A percentile compares a stretch with the other conserved stretches of the same genome.
phyloP scores from a whole-genome alignment of 768 basidiomycete genomes.

The Scleroderma citrinum region DNA sequence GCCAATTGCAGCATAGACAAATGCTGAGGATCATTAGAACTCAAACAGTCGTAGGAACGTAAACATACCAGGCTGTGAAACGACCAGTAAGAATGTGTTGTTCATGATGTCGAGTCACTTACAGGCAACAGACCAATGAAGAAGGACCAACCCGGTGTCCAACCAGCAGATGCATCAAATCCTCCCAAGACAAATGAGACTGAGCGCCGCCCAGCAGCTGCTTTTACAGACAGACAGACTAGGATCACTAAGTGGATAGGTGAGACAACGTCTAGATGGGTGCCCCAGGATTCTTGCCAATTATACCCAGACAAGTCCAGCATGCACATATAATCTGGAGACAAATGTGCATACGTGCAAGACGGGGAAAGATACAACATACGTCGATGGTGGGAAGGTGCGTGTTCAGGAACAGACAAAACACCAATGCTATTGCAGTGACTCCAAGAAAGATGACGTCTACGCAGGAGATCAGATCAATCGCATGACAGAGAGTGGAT shows the following conservation, averaged over 20 bases:
- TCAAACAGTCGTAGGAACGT: background rate
- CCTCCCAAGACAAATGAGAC: conserved; percentile 51
- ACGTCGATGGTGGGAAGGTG: conserved; percentile 48
- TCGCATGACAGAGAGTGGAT: conserved; percentile 5
- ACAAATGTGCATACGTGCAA: background rate
- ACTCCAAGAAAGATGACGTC: conserved; percentile 56
- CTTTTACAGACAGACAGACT: conserved; percentile 51
- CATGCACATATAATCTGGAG: conserved; percentile 48
- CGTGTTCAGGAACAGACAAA: conserved; percentile 53
- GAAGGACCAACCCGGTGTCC: conserved; percentile 64
- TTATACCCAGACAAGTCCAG: conserved; percentile 57
- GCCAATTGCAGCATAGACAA: conserved; percentile 53
- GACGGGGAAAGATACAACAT: conserved; percentile 4
- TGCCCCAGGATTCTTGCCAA: conserved; percentile 30
- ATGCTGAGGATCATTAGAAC: conserved; percentile 33
- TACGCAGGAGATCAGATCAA: conserved; percentile 9
- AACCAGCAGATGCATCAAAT: conserved; percentile 57
- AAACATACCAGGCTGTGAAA: conserved; percentile 23
- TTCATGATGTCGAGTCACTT: conserved; percentile 16
- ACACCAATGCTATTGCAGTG: conserved; percentile 38
- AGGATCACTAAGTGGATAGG: conserved; percentile 40
- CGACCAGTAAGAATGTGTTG: background rate
- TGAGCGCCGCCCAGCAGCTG: conserved; percentile 47
- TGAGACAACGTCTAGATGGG: conserved; percentile 6
- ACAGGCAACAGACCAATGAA: conserved; percentile 55